These are phyloP conservation scores for Obba rivulosa DNA, from an alignment of 768 basidiomycete species.

Conservation along the genomic window DNA sequence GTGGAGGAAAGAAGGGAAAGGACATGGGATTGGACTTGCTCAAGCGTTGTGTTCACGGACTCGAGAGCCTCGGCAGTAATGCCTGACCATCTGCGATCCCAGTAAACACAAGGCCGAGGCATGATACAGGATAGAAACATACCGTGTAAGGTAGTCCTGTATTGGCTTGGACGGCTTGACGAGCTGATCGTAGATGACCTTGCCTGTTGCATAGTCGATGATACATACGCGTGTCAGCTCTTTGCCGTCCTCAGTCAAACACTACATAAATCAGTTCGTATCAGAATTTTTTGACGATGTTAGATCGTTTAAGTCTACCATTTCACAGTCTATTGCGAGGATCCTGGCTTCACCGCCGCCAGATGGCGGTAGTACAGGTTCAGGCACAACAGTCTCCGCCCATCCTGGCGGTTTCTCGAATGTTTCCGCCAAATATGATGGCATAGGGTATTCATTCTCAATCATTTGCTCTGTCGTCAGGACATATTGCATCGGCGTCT, in stretches of 20 bases:
- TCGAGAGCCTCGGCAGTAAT: constrained; percentile 74
- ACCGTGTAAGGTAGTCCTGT: constrained; percentile 90
- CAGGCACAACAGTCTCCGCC: constrained; percentile 57
- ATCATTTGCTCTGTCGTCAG: constrained; percentile 83
- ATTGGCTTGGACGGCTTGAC: constrained; percentile 86
- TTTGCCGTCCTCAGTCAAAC: constrained; percentile 84
- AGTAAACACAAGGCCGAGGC: background rate
- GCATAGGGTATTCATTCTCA: constrained; percentile 90
- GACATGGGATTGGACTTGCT: constrained; percentile 71
- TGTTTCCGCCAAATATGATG: constrained; percentile 75
- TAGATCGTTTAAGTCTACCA: constrained; percentile 50
- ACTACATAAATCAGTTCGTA: constrained; percentile 40
- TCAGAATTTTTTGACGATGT: background rate
- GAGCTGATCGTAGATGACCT: constrained; percentile 80
- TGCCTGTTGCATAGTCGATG: constrained; percentile 68
- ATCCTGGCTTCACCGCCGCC: constrained; percentile 39
- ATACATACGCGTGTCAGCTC: constrained; percentile 83
- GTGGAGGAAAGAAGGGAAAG: constrained; percentile 52
- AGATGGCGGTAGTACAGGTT: constrained; percentile 35
- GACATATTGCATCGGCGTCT: constrained; percentile 65
- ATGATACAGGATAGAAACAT: constrained; percentile 10
- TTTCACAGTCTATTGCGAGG: constrained; percentile 93
- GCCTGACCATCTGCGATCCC: constrained; percentile 72
- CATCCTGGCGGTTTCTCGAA: constrained; percentile 65
- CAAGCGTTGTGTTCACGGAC: constrained; percentile 69